These are phyloP conservation scores for Capsicum baccatum DNA, from an alignment of 257 asterid genomes.

Conservation along the genomic window DNA sequence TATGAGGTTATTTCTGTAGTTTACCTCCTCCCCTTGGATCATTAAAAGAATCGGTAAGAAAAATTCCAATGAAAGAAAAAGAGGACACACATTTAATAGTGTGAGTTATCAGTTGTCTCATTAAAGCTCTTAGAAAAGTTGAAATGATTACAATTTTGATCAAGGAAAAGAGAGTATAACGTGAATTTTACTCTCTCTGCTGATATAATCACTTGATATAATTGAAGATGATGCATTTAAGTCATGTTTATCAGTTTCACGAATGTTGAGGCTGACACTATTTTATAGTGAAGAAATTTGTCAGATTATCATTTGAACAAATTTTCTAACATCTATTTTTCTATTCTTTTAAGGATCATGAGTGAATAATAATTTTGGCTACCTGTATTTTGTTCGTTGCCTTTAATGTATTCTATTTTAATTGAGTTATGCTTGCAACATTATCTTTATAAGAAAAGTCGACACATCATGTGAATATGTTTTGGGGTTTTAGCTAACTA, in stretches of 20 bases:
- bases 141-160: not conserved
- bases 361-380: too few relatives aligned
- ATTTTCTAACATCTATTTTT: too few relatives aligned
- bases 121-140: not conserved
- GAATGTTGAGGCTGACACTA: not conserved
- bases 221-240: not conserved
- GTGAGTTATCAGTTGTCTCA: not conserved
- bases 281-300: not conserved
- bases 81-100: not conserved
- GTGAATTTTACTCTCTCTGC: not conserved
- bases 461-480: too few relatives aligned
- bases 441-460: too few relatives aligned
- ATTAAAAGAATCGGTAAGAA: not conserved
- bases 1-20: too few relatives aligned
- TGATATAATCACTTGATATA: not conserved
- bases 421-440: too few relatives aligned
- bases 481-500: too few relatives aligned
- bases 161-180: not conserved
- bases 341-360: too few relatives aligned
- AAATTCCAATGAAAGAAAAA: not conserved
- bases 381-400: too few relatives aligned
- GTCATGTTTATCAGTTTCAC: not conserved
- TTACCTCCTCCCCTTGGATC: not conserved
- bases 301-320: not conserved
- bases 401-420: too few relatives aligned